Percentiles rank a stretch among this genome's conserved stretches.
These are phyloP conservation scores for Dryadomyces quercus-mongolicae DNA, from an alignment of 2,329 filamentous ascomycete species.

Conservation along the genomic window DNA sequence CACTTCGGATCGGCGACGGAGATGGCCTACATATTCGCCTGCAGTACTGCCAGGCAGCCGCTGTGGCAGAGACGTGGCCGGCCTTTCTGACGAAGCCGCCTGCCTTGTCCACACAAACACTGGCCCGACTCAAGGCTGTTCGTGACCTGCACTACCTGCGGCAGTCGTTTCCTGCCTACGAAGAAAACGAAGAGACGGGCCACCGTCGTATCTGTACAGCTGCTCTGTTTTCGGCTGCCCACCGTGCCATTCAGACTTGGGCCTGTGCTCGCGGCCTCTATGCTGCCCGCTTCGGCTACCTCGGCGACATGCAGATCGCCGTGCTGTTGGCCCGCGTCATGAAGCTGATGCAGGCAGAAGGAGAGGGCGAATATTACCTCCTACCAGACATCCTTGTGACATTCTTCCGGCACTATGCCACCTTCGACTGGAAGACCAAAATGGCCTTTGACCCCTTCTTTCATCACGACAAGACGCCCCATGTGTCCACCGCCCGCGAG, in stretches of 20 bases:
- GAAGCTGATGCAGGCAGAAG: slow-evolving; percentile 31
- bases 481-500: slow-evolving; percentile 44
- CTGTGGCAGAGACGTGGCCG: slow-evolving; percentile 41
- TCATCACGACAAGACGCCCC: slow-evolving; percentile 31
- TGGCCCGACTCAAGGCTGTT: slow-evolving; percentile 51
- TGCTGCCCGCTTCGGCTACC: slow-evolving; percentile 50
- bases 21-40: slow-evolving; percentile 47
- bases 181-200: no score
- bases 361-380: slow-evolving; percentile 13
- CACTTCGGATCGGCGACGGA: slow-evolving; percentile 49
- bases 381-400: slow-evolving; percentile 40
- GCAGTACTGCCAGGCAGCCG: slow-evolving; percentile 51
- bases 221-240: slow-evolving; percentile 40
- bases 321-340: slow-evolving; percentile 47
- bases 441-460: slow-evolving; percentile 50
- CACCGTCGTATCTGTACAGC: slow-evolving; percentile 19
- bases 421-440: slow-evolving; percentile 44
- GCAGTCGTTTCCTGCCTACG: slow-evolving; percentile 37
- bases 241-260: slow-evolving; percentile 51
- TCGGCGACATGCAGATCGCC: slow-evolving; percentile 53
- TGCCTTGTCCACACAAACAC: slow-evolving; percentile 38
- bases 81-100: slow-evolving; percentile 32
- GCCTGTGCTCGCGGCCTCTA: slow-evolving; percentile 50
- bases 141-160: slow-evolving; percentile 50
- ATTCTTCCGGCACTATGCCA: slow-evolving; percentile 52